phyloP scores from a whole-genome alignment of 2,329 filamentous ascomycete genomes.

The Pyrenophora tritici-repentis region DNA sequence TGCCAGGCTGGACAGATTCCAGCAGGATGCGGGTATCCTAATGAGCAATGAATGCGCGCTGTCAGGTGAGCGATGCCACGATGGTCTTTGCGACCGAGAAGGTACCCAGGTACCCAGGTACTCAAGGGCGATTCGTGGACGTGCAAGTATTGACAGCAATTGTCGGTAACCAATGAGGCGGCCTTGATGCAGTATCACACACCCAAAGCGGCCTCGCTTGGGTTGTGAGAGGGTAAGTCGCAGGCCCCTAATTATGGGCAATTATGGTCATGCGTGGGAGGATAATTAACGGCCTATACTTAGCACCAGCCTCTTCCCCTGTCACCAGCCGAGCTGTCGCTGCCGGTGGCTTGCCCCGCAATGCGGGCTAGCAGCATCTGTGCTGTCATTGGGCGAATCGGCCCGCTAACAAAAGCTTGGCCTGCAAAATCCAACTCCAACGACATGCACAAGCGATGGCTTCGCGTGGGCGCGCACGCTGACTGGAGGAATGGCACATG shows the following conservation, averaged over 20 bases:
- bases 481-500: slow-evolving; percentile 41
- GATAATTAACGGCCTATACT: slow-evolving; percentile 44
- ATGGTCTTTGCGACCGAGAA: slow-evolving; percentile 13
- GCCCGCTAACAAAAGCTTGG: slow-evolving; percentile 44
- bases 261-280: slow-evolving; percentile 14
- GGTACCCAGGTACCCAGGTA: slow-evolving; percentile 29
- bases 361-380: slow-evolving; percentile 26
- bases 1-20: background rate
- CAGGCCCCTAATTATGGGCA: slow-evolving; percentile 41
- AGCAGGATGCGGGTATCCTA: too few species aligned
- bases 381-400: slow-evolving; percentile 33
- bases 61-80: slow-evolving; percentile 42
- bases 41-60: slow-evolving; percentile 30
- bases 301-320: slow-evolving; percentile 30
- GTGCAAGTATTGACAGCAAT: slow-evolving; percentile 42
- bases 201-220: slow-evolving; percentile 24
- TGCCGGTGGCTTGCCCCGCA: slow-evolving; percentile 24
- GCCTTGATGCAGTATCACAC: slow-evolving; percentile 15
- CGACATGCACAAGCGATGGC: slow-evolving; percentile 34
- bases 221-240: too few species aligned
- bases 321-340: slow-evolving; percentile 30
- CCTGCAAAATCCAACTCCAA: slow-evolving; percentile 41
- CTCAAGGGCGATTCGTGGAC: slow-evolving; percentile 42
- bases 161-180: slow-evolving; percentile 44
- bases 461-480: slow-evolving; percentile 35